Evolutionary conservation across 1,284 basidiomycete species (phyloP).

Genomic region (Fistulina hepatica): DNA sequence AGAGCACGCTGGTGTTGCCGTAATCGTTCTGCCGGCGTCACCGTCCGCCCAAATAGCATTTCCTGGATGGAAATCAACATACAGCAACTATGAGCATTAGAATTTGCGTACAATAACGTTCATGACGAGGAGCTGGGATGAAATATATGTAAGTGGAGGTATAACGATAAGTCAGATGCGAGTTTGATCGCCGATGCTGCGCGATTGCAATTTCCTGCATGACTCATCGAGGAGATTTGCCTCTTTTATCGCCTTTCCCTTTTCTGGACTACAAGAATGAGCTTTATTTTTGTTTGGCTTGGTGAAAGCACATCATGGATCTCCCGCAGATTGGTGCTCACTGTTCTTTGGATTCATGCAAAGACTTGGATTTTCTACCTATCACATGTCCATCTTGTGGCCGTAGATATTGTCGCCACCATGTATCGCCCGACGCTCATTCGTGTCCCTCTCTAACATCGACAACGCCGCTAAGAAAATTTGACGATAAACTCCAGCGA

Average conservation of each 20-base stretch:
- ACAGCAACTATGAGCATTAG: constrained; percentile 3
- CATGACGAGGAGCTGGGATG: constrained; percentile 33
- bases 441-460: constrained; percentile 29
- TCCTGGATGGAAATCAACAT: constrained; percentile 42
- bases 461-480: constrained; percentile 6
- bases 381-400: constrained; percentile 42
- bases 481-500: constrained; percentile 28
- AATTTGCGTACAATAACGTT: constrained; percentile 50
- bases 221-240: no score
- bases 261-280: not conserved
- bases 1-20: constrained; percentile 94
- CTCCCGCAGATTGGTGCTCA: constrained; percentile 35
- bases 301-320: constrained; percentile 1
- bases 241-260: not conserved
- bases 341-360: constrained; percentile 42
- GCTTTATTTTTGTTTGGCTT: no score
- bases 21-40: constrained; percentile 93
- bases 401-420: constrained; percentile 42
- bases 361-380: constrained; percentile 54
- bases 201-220: no score
- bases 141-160: not conserved
- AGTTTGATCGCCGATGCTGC: no score
- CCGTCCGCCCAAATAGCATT: constrained; percentile 85
- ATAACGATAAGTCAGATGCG: not conserved
- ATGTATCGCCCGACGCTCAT: constrained; percentile 49